Evolutionary conservation across 345 rosid species (phyloP).

Genomic region (Brassica nigra): DNA sequence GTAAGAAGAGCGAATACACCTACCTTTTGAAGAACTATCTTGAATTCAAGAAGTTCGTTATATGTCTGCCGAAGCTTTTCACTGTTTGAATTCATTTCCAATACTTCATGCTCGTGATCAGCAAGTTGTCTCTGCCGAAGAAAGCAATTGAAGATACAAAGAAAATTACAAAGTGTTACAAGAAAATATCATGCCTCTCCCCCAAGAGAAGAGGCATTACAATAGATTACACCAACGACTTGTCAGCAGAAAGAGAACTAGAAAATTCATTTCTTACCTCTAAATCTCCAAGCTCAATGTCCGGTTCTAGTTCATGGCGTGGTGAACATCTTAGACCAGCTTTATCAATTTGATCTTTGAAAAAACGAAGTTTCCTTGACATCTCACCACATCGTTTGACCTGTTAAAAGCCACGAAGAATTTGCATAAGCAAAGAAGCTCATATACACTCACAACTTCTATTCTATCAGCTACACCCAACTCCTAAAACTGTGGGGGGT

Average conservation of each 20-base stretch:
- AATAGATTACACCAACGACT: slow-evolving; percentile 10
- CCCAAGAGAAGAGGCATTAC: not conserved
- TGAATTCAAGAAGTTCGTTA: slow-evolving; percentile 94
- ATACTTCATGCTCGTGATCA: slow-evolving; percentile 86
- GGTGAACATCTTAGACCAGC: slow-evolving; percentile 74
- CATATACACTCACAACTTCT: slow-evolving; percentile 4
- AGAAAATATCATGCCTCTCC: not conserved
- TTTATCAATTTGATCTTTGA: slow-evolving; percentile 89
- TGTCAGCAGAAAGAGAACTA: slow-evolving; percentile 17
- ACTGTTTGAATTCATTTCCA: slow-evolving; percentile 92
- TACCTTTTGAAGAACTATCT: slow-evolving; percentile 90
- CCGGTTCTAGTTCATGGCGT: slow-evolving; percentile 65
- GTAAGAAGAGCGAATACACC: slow-evolving; percentile 14
- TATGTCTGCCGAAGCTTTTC: slow-evolving; percentile 84
- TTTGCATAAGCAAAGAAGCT: slow-evolving; percentile 28
- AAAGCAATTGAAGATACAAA: slow-evolving; percentile 35
- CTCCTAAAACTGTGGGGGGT: not conserved
- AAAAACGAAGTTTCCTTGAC: slow-evolving; percentile 89
- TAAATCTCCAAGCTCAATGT: slow-evolving; percentile 80
- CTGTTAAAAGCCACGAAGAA: slow-evolving; percentile 48
- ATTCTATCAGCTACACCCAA: slow-evolving; percentile 1
- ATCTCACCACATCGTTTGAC: slow-evolving; percentile 96
- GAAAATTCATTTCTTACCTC: slow-evolving; percentile 59
- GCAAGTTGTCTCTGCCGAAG: slow-evolving; percentile 71
- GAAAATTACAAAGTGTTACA: not conserved